These are phyloP conservation scores for Microsporum ferrugineum DNA, from an alignment of 2,329 filamentous ascomycete genomes.

Conservation along the genomic window DNA sequence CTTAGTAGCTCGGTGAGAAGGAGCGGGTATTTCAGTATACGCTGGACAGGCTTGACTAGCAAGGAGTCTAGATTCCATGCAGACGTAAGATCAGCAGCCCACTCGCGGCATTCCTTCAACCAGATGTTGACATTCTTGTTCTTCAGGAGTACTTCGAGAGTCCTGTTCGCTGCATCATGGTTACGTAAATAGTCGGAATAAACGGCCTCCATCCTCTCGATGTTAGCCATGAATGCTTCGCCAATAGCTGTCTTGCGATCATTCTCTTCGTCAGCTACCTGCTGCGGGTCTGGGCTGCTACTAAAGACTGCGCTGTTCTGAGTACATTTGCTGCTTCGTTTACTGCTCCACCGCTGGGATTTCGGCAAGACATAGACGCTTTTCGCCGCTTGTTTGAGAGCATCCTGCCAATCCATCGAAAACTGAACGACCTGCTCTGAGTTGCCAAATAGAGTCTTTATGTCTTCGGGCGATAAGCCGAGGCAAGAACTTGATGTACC, in stretches of 20 bases:
- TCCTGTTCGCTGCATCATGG: conserved; percentile 52
- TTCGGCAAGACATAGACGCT: conserved; percentile 62
- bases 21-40: conserved; percentile 86
- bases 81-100: conserved; percentile 79
- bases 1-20: conserved; percentile 70
- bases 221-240: conserved; percentile 45
- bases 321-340: conserved; percentile 38
- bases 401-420: conserved; percentile 64
- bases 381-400: conserved; percentile 69
- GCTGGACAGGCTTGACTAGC: conserved; percentile 93
- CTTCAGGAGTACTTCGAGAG: conserved; percentile 43
- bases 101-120: conserved; percentile 85
- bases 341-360: conserved; percentile 43
- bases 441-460: conserved; percentile 85
- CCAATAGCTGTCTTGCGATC: conserved; percentile 50
- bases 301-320: conserved; percentile 16
- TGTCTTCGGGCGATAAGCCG: conserved; percentile 67
- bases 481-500: conserved; percentile 75
- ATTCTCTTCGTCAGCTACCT: conserved; percentile 41
- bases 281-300: conserved; percentile 21
- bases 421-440: conserved; percentile 83
- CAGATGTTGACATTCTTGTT: conserved; percentile 55
- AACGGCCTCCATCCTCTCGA: conserved; percentile 51
- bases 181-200: conserved; percentile 56
- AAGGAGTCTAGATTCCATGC: conserved; percentile 93